A percentile compares a stretch with the other conserved stretches of the same genome.
phyloP scores from a whole-genome alignment of 345 rosid genomes.

The Salix caprea region DNA sequence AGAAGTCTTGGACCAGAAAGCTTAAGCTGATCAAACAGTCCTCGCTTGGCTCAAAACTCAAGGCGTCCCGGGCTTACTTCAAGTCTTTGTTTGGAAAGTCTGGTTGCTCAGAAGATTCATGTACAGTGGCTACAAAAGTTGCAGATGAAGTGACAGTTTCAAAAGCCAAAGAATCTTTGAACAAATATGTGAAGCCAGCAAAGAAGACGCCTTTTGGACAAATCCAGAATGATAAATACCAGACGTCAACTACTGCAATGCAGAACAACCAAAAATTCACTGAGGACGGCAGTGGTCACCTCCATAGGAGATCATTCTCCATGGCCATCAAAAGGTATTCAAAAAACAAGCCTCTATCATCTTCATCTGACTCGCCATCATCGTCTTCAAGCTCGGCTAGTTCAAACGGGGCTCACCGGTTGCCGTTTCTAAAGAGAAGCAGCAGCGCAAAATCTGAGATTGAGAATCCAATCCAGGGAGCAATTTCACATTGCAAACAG shows the following conservation, averaged over 20 bases:
- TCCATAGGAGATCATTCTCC: slow-evolving; percentile 29
- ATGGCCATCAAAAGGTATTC: slow-evolving; percentile 25
- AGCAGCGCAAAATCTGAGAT: slow-evolving; percentile 34
- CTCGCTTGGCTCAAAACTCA: slow-evolving; percentile 55
- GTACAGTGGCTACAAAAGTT: slow-evolving; percentile 43
- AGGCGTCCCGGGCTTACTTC: slow-evolving; percentile 68
- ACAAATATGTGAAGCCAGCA: slow-evolving; percentile 21
- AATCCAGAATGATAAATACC: slow-evolving; percentile 29
- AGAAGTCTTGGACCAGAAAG: slow-evolving; percentile 65
- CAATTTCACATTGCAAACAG: slow-evolving; percentile 84
- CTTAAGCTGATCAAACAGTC: slow-evolving; percentile 45
- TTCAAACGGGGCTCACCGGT: not conserved
- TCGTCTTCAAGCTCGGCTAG: slow-evolving; percentile 9
- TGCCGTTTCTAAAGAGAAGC: slow-evolving; percentile 29
- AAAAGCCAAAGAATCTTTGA: slow-evolving; percentile 26
- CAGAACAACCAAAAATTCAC: slow-evolving; percentile 12
- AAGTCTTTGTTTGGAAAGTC: slow-evolving; percentile 63
- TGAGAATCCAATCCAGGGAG: slow-evolving; percentile 85
- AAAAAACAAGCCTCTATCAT: slow-evolving; percentile 12
- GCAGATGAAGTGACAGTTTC: slow-evolving; percentile 35
- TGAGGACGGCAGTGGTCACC: slow-evolving; percentile 20
- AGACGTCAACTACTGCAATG: not conserved
- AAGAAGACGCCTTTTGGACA: slow-evolving; percentile 47
- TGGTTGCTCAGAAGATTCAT: slow-evolving; percentile 61
- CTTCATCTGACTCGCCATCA: slow-evolving; percentile 4